Evolutionary conservation across 208 protist species (phyloP).

Genomic region (Leishmania major): DNA sequence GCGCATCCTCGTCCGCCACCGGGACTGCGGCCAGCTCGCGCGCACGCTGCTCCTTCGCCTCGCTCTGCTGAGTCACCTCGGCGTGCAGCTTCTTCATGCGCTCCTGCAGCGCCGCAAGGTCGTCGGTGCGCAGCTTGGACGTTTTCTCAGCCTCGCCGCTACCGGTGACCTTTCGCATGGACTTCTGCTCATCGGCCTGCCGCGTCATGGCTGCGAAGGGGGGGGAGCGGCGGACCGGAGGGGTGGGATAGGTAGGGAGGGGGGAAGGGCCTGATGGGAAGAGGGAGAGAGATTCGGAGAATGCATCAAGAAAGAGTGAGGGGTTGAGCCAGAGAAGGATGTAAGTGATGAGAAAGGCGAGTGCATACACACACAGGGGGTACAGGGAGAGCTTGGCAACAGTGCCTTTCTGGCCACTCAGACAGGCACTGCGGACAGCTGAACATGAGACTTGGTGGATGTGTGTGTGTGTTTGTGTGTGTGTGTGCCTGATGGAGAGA

Average conservation of each 20-base stretch:
- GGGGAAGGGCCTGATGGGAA: neutral
- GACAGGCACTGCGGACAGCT: neutral
- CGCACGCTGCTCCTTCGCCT: constrained; percentile 54
- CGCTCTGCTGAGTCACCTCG: constrained; percentile 66
- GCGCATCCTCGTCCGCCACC: constrained; percentile 57
- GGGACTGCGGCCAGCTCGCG: constrained; percentile 46
- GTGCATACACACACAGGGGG: neutral
- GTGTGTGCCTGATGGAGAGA: neutral
- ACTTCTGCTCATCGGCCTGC: constrained; percentile 74
- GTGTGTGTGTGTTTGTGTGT: neutral
- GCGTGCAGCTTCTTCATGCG: constrained; percentile 69
- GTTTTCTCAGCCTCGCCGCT: constrained; percentile 61
- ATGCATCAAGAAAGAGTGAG: neutral
- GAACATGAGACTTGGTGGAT: neutral
- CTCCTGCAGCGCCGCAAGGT: constrained; percentile 66
- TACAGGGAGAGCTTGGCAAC: neutral
- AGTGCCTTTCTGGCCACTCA: neutral
- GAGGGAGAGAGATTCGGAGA: neutral
- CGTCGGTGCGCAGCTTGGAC: constrained; percentile 71
- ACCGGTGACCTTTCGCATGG: constrained; percentile 73
- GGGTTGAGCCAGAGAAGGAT: neutral
- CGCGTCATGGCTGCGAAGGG: constrained; percentile 45
- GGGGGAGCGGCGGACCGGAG: neutral
- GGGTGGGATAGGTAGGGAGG: too few relatives aligned
- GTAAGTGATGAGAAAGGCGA: neutral